Base-by-base conservation (phyloP, 768 basidiomycete genomes). In the Tremella fuciformis region DNA sequence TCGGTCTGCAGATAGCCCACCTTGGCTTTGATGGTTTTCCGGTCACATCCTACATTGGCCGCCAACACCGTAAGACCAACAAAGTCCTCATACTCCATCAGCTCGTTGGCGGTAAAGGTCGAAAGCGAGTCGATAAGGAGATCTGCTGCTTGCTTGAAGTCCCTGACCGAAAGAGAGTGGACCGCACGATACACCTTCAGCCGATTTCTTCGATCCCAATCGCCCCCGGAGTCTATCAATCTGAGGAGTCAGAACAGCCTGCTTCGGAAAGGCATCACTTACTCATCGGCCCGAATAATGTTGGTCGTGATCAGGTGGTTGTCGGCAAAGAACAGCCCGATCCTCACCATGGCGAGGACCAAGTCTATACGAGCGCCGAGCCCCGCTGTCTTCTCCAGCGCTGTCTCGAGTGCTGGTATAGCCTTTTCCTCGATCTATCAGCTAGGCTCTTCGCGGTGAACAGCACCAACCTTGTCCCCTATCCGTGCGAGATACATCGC, bases 151-250 rank as follows among this genome's bases (percentile, higher is more conserved):
- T 83, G 84, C 70, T 89, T 86, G 81, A 97, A 97, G 69, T 93
- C 86, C n/a, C 94, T 87, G 60, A 89, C 87, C 26, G 89, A 88
- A 29, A 93, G 79, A 44, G 87, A 80, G 71, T 94, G 88, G 0
- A 96, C 80, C 49, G 88, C 93, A 51, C 85, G 84, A 80, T 98
- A 99, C 41, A 97, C 94, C 78, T 99, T 99, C 69, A 97, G 84
- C 46, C 94, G 84, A 77, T 97, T 99, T 39, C 92, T 84, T 54
- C 94, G 82, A 76, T 99, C 94, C 94, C 94, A 99, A 79, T 99
- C 94, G 46, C 94, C 94, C 0, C 94, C 94, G 75, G 91, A 84
- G 67, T 97, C 92, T 54, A 96, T 88, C 42, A 96, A 81, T 55
- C 90, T 92, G 71, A 18, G 8, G 0, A 41, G 29, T 41, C 49